Base-by-base conservation (phyloP, 495 filamentous ascomycete species). In the Hyaloscypha hepaticicola region DNA sequence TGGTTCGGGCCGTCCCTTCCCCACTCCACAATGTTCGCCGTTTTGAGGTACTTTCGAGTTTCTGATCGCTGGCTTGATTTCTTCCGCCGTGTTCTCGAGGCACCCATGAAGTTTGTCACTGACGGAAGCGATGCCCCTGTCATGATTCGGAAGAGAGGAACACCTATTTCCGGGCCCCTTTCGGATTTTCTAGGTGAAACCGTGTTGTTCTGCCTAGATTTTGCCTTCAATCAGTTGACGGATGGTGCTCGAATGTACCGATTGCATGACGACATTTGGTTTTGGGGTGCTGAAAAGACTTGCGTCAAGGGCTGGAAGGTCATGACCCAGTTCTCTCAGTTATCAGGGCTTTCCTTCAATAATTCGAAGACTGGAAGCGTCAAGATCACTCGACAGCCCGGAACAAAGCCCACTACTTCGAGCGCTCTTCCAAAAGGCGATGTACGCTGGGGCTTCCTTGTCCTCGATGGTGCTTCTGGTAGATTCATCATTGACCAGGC, bases 211-310 rank as follows among this genome's bases (percentile, higher is more conserved):
- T 86, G 82, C 65, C 80, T 89, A 71, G 87, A 90, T 65, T 87
- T 83, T 60, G 76, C 82, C 0, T 79, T 90, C 55, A 90, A 89
- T 61, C 82, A 86, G 63, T 69, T 68, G 16, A 83, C 86, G 0
- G 70, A 82, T 5, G 74, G 82, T 5, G 70, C 75, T 11, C 75
- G 79, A 26, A 70, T 89, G 22, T 87, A 86, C 64, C 83, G 87
- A 7, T 73, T 88, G 24, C 81, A 87, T 63, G 86, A 88, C 65
- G 87, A 89, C 67, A 82, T 89, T 60, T 89, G 87, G 87, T 85
- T 89, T 70, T 90, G 87, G 86, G 80, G 82, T 31, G 66, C 71
- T 19, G 75, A 83, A 11, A 79, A 84, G 41, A 62, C 75, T 11
- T 78, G 73, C 53, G 77, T 76, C 27, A 79, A 77, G 41, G 87